A percentile compares a stretch with the other conserved stretches of the same genome.
phyloP scores from a whole-genome alignment of 352 stramenopile genomes.

The Phytophthora niederhauseri region DNA sequence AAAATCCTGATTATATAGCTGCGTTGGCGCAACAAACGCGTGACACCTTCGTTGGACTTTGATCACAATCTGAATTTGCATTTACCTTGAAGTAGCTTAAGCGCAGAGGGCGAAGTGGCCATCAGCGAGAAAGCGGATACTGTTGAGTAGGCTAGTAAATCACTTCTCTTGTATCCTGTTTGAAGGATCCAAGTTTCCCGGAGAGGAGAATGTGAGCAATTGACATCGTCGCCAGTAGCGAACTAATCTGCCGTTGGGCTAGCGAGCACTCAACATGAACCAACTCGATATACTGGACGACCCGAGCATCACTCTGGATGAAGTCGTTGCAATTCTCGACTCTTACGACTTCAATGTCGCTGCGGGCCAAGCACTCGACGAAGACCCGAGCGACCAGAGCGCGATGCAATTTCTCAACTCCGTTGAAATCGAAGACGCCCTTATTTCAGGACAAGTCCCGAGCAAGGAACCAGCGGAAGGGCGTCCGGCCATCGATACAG shows the following conservation, averaged over 20 bases:
- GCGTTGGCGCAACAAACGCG: neutral
- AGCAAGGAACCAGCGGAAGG: neutral
- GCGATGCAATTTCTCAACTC: neutral
- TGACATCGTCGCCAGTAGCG: neutral
- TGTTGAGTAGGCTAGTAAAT: neutral
- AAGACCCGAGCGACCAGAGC: neutral
- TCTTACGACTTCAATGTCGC: conserved; percentile 14
- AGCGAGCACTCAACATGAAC: conserved; percentile 8
- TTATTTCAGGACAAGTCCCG: neutral
- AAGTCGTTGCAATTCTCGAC: conserved; percentile 26
- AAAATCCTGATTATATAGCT: conserved; percentile 8
- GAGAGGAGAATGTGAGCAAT: neutral
- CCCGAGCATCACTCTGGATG: conserved; percentile 10
- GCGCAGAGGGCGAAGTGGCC: conserved; percentile 3
- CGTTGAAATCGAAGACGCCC: conserved; percentile 10
- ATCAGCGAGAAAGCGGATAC: neutral
- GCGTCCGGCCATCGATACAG: no score
- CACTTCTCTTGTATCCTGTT: no score
- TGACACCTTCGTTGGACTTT: conserved; percentile 12
- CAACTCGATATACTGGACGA: conserved; percentile 7
- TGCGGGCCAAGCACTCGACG: neutral
- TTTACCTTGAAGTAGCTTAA: no score
- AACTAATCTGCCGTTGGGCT: conserved; percentile 10
- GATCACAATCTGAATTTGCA: no score
- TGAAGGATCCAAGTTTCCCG: no score